A percentile compares a stretch with the other conserved stretches of the same genome.
Evolutionary conservation across 202 grass and related monocot species (phyloP).

Genomic region (Hordeum pubiflorum): DNA sequence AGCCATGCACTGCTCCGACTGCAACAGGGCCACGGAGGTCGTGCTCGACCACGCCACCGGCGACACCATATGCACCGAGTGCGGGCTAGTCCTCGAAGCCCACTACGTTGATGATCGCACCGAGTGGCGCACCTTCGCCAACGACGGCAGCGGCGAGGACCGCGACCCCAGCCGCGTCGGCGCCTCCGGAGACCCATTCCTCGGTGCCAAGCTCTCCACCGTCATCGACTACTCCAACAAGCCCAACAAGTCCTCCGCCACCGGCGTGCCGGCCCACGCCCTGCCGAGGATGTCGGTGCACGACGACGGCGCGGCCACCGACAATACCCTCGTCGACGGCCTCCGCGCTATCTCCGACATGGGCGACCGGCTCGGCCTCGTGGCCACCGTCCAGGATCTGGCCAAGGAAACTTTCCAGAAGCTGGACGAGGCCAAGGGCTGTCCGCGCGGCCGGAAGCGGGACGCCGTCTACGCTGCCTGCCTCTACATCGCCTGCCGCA

Average conservation of each 20-base stretch:
- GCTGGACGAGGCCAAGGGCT: constrained; percentile 40
- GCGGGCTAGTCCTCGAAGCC: constrained; percentile 51
- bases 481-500: constrained; percentile 59
- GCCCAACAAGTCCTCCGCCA: background rate
- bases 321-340: constrained; percentile 26
- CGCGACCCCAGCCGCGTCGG: constrained; percentile 58
- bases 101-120: constrained; percentile 45
- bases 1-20: constrained; percentile 43
- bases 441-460: constrained; percentile 25
- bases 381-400: constrained; percentile 36
- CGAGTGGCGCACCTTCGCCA: constrained; percentile 54
- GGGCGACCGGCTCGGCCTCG: constrained; percentile 51
- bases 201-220: constrained; percentile 29
- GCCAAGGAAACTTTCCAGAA: constrained; percentile 56
- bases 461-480: constrained; percentile 61
- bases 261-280: background rate
- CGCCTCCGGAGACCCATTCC: constrained; percentile 37
- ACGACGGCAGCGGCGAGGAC: constrained; percentile 39
- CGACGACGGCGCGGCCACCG: background rate
- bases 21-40: constrained; percentile 31
- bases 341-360: constrained; percentile 45
- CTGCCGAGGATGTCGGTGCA: background rate
- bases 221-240: background rate
- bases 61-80: constrained; percentile 67
- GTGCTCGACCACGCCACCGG: constrained; percentile 56